Conservation (phyloP, 192 early-diverging fungal genomes). For the Podila horticola region DNA sequence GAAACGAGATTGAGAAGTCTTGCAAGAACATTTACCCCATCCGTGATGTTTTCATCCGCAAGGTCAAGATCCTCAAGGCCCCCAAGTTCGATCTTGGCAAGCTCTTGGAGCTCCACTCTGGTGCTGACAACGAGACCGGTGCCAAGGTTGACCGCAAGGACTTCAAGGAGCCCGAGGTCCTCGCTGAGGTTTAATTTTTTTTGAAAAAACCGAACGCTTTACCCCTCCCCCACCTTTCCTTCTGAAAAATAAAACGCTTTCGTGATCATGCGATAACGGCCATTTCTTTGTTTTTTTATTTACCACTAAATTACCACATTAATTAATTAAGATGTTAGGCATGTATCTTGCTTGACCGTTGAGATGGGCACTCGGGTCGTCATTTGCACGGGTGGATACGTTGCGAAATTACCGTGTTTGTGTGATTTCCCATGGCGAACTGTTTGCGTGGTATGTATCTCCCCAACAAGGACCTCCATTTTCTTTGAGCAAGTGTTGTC, state of each 20-base stretch:
- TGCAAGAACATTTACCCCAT: conserved; percentile 98
- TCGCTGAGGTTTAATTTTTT: conserved; percentile 44
- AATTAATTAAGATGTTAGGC: too few species aligned
- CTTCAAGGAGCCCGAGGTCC: conserved; percentile 88
- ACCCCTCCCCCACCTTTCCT: background rate
- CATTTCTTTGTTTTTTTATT: conserved; percentile 1
- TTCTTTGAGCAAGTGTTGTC: too few species aligned
- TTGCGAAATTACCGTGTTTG: too few species aligned
- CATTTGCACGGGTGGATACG: too few species aligned
- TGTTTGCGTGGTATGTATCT: too few species aligned
- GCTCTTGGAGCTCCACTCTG: conserved; percentile 94
- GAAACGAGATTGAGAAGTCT: conserved; percentile 97
- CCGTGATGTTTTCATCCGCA: conserved; percentile 95
- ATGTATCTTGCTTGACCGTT: too few species aligned
- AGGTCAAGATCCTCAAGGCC: conserved; percentile 99
- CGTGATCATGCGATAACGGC: conserved; percentile 2
- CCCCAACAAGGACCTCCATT: too few species aligned
- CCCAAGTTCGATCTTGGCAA: conserved; percentile 96
- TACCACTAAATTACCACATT: background rate
- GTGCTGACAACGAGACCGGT: conserved; percentile 79
- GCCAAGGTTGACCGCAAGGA: conserved; percentile 85
- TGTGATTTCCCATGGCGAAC: too few species aligned
- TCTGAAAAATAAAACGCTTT: background rate
- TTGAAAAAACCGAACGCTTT: background rate
- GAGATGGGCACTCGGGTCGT: too few species aligned